Conservation (phyloP, 2,329 filamentous ascomycete species). For the Cylindrodendrum hubeiense region DNA sequence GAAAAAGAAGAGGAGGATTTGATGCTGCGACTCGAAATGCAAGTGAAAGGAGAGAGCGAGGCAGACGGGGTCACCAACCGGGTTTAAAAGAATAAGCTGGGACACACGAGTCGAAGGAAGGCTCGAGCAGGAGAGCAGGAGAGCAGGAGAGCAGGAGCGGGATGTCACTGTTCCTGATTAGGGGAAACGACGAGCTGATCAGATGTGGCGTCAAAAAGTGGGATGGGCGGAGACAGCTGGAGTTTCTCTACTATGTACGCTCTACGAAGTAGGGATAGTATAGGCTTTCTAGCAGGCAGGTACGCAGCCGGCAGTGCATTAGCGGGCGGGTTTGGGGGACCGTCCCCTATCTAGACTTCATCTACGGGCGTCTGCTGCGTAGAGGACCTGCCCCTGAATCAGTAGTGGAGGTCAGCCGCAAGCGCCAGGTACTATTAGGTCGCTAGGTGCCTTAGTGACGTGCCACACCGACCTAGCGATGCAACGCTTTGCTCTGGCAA, state of each 20-base stretch:
- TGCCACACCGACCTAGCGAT: neutral
- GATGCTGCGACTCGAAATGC: slow-evolving; percentile 30
- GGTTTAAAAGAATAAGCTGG: slow-evolving; percentile 23
- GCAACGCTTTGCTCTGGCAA: neutral
- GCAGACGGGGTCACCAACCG: slow-evolving; percentile 29
- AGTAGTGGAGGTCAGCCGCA: neutral
- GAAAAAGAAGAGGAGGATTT: slow-evolving; percentile 18
- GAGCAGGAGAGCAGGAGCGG: neutral
- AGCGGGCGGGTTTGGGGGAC: too few relatives aligned
- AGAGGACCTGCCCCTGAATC: neutral
- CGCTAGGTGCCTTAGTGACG: neutral
- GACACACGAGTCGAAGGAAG: slow-evolving; percentile 16
- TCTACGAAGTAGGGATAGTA: too few relatives aligned
- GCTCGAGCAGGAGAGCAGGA: slow-evolving; percentile 4
- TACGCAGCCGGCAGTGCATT: too few relatives aligned
- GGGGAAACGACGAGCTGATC: neutral
- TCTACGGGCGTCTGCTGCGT: neutral
- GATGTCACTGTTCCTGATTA: slow-evolving; percentile 18
- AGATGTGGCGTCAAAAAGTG: slow-evolving; percentile 15
- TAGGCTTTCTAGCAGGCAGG: too few relatives aligned
- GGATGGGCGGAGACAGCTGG: slow-evolving; percentile 12
- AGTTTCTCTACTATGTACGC: neutral
- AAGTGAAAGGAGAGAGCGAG: slow-evolving; percentile 26
- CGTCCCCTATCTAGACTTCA: neutral
- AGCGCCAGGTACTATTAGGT: too few relatives aligned